These are phyloP conservation scores for Colletotrichum gigasporum DNA, from an alignment of 2,329 filamentous ascomycete species.

Conservation along the genomic window DNA sequence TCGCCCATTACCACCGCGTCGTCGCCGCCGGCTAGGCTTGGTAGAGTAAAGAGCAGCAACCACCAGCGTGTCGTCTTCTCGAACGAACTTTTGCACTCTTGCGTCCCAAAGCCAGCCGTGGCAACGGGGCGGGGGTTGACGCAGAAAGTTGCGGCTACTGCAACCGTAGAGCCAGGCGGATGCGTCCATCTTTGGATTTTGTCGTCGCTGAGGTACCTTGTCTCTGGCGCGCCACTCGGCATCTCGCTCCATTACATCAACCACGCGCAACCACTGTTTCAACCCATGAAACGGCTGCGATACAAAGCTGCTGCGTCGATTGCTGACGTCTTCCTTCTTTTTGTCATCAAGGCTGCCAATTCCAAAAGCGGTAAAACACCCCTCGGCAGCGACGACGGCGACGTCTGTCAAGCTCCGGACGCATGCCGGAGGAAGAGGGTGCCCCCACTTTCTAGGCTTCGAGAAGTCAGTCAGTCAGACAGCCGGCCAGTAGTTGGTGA, in stretches of 20 bases:
- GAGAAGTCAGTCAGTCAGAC: too few species aligned
- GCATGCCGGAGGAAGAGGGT: background rate
- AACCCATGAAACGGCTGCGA: background rate
- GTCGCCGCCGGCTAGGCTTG: conserved; percentile 13
- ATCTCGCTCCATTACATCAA: conserved; percentile 2
- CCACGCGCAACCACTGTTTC: background rate
- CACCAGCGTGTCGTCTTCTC: conserved; percentile 1
- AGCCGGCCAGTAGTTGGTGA: too few species aligned
- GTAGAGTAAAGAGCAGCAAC: conserved; percentile 7
- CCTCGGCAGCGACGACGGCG: background rate
- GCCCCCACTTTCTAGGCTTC: too few species aligned
- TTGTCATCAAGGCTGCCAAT: background rate
- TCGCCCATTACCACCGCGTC: background rate
- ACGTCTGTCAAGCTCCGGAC: background rate
- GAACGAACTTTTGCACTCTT: conserved; percentile 16
- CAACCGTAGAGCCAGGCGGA: background rate
- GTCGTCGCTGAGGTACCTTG: background rate
- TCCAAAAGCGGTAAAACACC: background rate
- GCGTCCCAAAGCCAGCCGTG: conserved; percentile 1
- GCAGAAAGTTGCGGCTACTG: background rate
- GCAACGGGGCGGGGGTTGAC: conserved; percentile 7
- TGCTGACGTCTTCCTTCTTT: background rate
- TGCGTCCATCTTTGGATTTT: background rate
- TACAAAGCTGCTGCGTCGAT: background rate
- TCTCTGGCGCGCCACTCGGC: conserved; percentile 13